Percentiles rank a stretch among this genome's conserved stretches.
These are phyloP conservation scores for Candida takata DNA, from an alignment of 805 yeast genomes.

Conservation along the genomic window DNA sequence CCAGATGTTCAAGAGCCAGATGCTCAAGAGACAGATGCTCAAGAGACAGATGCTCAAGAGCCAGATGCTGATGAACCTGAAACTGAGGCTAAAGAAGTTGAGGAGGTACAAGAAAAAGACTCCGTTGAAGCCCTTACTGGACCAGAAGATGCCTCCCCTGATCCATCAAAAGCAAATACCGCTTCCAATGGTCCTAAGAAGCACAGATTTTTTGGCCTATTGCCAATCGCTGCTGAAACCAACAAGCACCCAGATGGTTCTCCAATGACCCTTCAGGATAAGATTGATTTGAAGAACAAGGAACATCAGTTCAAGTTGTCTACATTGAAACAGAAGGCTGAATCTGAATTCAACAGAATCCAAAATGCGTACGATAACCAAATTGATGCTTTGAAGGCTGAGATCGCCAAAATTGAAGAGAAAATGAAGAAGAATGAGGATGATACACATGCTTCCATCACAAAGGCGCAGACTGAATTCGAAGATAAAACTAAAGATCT, in stretches of 20 bases:
- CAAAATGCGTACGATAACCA: conserved; percentile 16
- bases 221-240: conserved; percentile 7
- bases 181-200: conserved; percentile 7
- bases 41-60: conserved; percentile 1
- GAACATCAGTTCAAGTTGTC: conserved; percentile 14
- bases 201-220: conserved; percentile 12
- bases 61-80: background rate
- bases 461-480: conserved; percentile 11
- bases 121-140: conserved; percentile 3
- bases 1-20: conserved; percentile 2
- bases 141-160: conserved; percentile 1
- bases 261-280: conserved; percentile 17
- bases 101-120: conserved; percentile 3
- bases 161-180: background rate
- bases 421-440: conserved; percentile 13
- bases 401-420: conserved; percentile 18
- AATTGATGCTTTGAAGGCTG: conserved; percentile 17
- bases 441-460: conserved; percentile 10
- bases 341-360: conserved; percentile 14
- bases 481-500: conserved; percentile 14
- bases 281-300: conserved; percentile 12
- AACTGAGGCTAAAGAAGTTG: conserved; percentile 1
- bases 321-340: conserved; percentile 13
- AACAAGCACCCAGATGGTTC: conserved; percentile 9
- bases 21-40: background rate